Percentiles rank a stretch among this genome's conserved stretches.
phyloP scores from a whole-genome alignment of 2,329 filamentous ascomycete species.

The Paecilomyces niveus region DNA sequence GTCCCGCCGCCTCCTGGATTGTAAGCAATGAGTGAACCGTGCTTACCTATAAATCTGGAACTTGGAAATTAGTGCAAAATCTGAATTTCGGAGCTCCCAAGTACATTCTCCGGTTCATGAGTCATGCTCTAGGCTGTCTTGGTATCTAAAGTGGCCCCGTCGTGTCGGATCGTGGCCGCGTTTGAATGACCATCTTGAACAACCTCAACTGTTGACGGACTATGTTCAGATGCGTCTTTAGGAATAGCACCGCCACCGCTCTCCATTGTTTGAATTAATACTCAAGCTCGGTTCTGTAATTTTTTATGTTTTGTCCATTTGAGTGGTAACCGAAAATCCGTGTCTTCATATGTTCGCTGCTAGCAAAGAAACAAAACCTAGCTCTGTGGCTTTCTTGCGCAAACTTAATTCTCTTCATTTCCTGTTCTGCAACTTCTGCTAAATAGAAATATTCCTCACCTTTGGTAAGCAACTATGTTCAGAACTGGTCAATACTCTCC shows the following conservation, averaged over 20 bases:
- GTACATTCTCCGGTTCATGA: background rate
- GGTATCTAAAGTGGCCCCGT: background rate
- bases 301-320: background rate
- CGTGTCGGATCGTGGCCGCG: background rate
- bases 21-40: slow-evolving; percentile 15
- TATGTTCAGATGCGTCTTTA: background rate
- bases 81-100: background rate
- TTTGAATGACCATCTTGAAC: background rate
- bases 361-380: background rate
- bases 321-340: background rate
- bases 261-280: background rate
- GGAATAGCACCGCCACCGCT: background rate
- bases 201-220: background rate
- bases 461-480: background rate
- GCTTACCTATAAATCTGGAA: slow-evolving; percentile 3
- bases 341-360: background rate
- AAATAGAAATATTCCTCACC: background rate
- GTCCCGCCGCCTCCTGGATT: slow-evolving; percentile 48
- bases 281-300: background rate
- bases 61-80: background rate
- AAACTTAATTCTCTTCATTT: background rate
- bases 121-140: background rate
- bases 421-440: background rate
- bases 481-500: background rate
- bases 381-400: background rate